These are phyloP conservation scores for Rachicladosporium sp. DNA, from an alignment of 2,329 filamentous ascomycete genomes.

Conservation along the genomic window DNA sequence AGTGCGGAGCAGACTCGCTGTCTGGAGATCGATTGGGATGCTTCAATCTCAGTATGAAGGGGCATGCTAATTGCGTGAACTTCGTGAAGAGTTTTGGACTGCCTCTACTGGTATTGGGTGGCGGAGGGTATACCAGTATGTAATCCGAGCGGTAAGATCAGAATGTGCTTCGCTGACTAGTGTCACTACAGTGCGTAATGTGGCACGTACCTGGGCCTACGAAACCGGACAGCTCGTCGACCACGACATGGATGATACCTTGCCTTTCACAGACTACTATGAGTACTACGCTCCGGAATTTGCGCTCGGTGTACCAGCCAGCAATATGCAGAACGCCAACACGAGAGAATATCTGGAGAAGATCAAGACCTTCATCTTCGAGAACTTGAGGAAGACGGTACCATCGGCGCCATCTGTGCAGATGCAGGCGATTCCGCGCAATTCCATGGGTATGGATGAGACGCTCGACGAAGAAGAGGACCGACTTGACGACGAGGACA, in stretches of 20 bases:
- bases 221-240: conserved; percentile 73
- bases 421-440: conserved; percentile 51
- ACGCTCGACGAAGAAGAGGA: conserved; percentile 52
- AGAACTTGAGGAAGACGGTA: conserved; percentile 50
- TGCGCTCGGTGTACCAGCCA: conserved; percentile 55
- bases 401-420: conserved; percentile 49
- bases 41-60: conserved; percentile 59
- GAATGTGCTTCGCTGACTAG: too few relatives aligned
- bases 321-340: conserved; percentile 62
- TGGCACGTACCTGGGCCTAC: conserved; percentile 48
- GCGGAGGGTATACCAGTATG: conserved; percentile 51
- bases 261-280: conserved; percentile 96
- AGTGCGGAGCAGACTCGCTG: conserved; percentile 56
- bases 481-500: conserved; percentile 58
- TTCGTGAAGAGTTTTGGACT: conserved; percentile 56
- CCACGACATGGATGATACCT: conserved; percentile 63
- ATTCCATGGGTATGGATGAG: conserved; percentile 43
- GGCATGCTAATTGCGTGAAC: conserved; percentile 57
- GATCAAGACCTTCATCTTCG: conserved; percentile 52
- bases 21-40: conserved; percentile 56
- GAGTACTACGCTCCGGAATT: conserved; percentile 62
- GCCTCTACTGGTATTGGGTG: conserved; percentile 53
- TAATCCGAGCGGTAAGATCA: too few relatives aligned
- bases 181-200: conserved; percentile 40
- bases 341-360: conserved; percentile 56